phyloP scores from a whole-genome alignment of 305 asterid genomes.

The Ilex paraguariensis region DNA sequence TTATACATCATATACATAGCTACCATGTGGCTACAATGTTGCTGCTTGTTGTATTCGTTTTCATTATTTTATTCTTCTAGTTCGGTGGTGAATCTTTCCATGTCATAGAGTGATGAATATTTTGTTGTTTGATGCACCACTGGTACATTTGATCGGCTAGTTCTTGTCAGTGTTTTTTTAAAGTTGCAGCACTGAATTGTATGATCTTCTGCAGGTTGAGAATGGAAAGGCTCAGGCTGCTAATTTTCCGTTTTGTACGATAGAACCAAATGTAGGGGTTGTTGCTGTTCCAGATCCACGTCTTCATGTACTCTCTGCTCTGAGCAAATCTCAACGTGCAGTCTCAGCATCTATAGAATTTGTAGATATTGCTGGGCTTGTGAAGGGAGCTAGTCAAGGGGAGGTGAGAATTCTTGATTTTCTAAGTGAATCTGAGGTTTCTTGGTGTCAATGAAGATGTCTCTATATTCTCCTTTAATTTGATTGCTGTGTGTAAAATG shows the following conservation, averaged over 20 bases:
- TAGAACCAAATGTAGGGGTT: conserved; percentile 92
- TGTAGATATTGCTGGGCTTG: conserved; percentile 98
- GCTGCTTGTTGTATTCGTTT: too few species aligned
- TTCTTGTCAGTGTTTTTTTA: too few species aligned
- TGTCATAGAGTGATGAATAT: too few species aligned
- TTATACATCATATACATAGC: too few species aligned
- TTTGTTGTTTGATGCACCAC: too few species aligned
- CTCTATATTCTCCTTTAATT: conserved; percentile 11
- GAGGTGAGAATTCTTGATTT: conserved; percentile 49
- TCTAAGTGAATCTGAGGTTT: too few species aligned
- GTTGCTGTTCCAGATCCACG: conserved; percentile 96
- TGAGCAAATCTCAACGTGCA: conserved; percentile 78
- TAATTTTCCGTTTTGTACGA: conserved; percentile 92
- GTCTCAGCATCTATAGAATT: conserved; percentile 95
- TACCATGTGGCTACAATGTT: too few species aligned
- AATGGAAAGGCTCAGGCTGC: conserved; percentile 99
- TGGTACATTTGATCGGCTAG: too few species aligned
- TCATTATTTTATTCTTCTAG: too few species aligned
- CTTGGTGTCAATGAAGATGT: background rate
- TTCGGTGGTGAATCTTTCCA: too few species aligned
- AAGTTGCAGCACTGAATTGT: conserved; percentile 6
- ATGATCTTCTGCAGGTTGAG: conserved; percentile 61
- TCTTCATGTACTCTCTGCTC: conserved; percentile 69
- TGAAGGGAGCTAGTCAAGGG: conserved; percentile 98
- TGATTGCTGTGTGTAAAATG: background rate